Conservation (phyloP, 78 protist genomes). For the slime mould (Dictyostelium discoideum) region dicty_2.7 NC_007091.3:4996501-4997000, state of each 20-base stretch:
- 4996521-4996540: neutral
- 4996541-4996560: conserved; percentile 59
- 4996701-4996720: conserved; percentile 31
- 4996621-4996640: neutral
- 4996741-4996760: conserved; percentile 26
- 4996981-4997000: conserved; percentile 31
- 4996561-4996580: conserved; percentile 48
- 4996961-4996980: conserved; percentile 30
- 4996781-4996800: conserved; percentile 13
- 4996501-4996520: neutral
- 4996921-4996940: conserved; percentile 58
- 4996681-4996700: neutral
- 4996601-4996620: neutral
- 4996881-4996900: neutral
- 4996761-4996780: conserved; percentile 59
- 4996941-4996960: conserved; percentile 61
- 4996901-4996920: neutral
- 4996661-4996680: neutral
- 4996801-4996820: conserved; percentile 13
- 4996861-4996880: conserved; percentile 20
- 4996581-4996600: conserved; percentile 49
- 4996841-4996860: neutral
- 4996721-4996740: conserved; percentile 8
- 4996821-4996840: neutral
- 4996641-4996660: neutral